Percentiles rank a stretch among this genome's conserved stretches.
phyloP scores from a whole-genome alignment of 2,329 filamentous ascomycete genomes.

The Capronia americana region DNA sequence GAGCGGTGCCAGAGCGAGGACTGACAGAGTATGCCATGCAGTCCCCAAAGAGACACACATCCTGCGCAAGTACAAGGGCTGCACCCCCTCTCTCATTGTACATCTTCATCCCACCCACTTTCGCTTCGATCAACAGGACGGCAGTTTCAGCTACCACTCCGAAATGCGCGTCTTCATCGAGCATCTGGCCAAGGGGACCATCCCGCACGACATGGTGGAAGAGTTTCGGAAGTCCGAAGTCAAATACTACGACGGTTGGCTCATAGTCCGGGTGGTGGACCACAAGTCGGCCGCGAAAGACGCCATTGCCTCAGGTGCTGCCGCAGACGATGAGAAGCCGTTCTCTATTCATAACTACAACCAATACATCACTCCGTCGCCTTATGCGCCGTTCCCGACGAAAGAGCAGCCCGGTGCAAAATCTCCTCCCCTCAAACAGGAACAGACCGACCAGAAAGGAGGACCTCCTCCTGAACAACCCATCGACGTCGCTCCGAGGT shows the following conservation, averaged over 20 bases:
- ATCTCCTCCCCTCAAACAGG: slow-evolving; percentile 37
- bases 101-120: slow-evolving; percentile 88
- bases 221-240: slow-evolving; percentile 75
- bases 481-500: slow-evolving; percentile 30
- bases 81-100: slow-evolving; percentile 80
- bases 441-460: slow-evolving; percentile 25
- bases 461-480: slow-evolving; percentile 29
- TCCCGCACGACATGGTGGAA: slow-evolving; percentile 87
- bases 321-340: slow-evolving; percentile 67
- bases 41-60: slow-evolving; percentile 79
- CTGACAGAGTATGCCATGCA: slow-evolving; percentile 45
- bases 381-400: slow-evolving; percentile 75
- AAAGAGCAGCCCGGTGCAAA: slow-evolving; percentile 51
- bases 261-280: slow-evolving; percentile 94
- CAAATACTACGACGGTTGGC: slow-evolving; percentile 87
- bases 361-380: slow-evolving; percentile 85
- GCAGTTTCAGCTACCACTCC: slow-evolving; percentile 88
- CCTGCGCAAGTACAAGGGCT: slow-evolving; percentile 76
- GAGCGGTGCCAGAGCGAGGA: slow-evolving; percentile 3
- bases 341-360: slow-evolving; percentile 95
- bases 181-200: slow-evolving; percentile 74
- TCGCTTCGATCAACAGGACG: slow-evolving; percentile 90
- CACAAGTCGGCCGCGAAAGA: slow-evolving; percentile 73
- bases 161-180: slow-evolving; percentile 84
- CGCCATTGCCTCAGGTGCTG: slow-evolving; percentile 60